Conservation (phyloP, 1,139 yeast species). For the Geotrichum histeridarum region DNA sequence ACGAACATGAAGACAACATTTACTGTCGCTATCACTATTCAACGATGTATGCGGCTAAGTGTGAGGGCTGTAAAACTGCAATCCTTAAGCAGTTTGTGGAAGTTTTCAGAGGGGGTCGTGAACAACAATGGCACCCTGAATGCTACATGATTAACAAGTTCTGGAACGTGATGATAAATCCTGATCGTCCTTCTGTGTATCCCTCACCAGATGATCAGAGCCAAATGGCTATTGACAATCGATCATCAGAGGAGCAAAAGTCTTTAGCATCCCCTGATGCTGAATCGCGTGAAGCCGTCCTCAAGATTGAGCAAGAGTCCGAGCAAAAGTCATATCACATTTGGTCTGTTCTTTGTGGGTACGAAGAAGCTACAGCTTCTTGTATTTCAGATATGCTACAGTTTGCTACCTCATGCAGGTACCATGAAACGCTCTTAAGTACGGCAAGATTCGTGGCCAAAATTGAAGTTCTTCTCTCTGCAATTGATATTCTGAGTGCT, state of each 20-base stretch:
- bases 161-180: slow-evolving; percentile 65
- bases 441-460: slow-evolving; percentile 71
- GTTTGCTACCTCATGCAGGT: slow-evolving; percentile 72
- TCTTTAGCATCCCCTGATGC: slow-evolving; percentile 32
- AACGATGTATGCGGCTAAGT: slow-evolving; percentile 73
- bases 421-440: slow-evolving; percentile 61
- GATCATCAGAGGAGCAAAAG: neutral
- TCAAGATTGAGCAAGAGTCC: slow-evolving; percentile 58
- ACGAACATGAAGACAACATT: slow-evolving; percentile 76
- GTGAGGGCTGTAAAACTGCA: slow-evolving; percentile 91
- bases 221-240: neutral
- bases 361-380: slow-evolving; percentile 89
- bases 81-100: slow-evolving; percentile 93
- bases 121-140: slow-evolving; percentile 98
- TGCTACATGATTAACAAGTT: slow-evolving; percentile 96
- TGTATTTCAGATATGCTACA: slow-evolving; percentile 91
- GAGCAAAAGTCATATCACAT: slow-evolving; percentile 69
- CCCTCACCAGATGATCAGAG: neutral
- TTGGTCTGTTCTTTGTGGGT: slow-evolving; percentile 84
- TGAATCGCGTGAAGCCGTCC: slow-evolving; percentile 40
- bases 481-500: slow-evolving; percentile 51
- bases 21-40: slow-evolving; percentile 93
- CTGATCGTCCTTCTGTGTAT: slow-evolving; percentile 6
- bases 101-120: slow-evolving; percentile 84
- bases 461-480: slow-evolving; percentile 70